Conservation (phyloP, 768 basidiomycete species). For the Mycena rebaudengoi region DNA sequence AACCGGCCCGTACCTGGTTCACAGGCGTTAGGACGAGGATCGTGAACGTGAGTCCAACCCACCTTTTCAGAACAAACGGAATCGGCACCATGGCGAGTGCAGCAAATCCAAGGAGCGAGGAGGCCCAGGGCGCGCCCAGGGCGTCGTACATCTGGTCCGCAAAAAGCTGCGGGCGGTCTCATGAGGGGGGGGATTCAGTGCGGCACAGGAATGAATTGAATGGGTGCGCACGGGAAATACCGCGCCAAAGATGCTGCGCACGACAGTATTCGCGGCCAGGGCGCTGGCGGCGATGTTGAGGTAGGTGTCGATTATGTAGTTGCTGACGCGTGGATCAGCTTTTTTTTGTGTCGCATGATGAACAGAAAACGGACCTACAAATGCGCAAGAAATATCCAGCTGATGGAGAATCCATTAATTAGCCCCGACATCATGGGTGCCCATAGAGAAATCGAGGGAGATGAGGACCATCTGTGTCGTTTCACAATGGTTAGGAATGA, state of each 20-base stretch:
- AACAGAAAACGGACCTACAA: too few species aligned
- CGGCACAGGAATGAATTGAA: conserved; percentile 2
- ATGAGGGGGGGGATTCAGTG: neutral
- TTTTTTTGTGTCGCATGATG: conserved; percentile 46
- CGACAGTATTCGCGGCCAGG: conserved; percentile 60
- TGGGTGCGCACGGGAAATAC: conserved; percentile 54
- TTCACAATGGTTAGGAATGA: conserved; percentile 7
- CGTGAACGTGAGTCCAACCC: neutral
- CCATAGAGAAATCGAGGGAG: conserved; percentile 59
- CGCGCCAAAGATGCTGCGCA: conserved; percentile 62
- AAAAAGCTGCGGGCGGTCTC: conserved; percentile 53
- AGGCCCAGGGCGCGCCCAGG: conserved; percentile 65
- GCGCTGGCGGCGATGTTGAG: conserved; percentile 63
- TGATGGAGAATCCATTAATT: conserved; percentile 60
- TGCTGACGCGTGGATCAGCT: too few species aligned
- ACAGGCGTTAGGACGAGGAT: neutral
- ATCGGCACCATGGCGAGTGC: conserved; percentile 62
- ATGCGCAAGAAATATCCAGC: conserved; percentile 64
- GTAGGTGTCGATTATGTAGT: conserved; percentile 72
- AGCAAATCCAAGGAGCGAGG: conserved; percentile 61
- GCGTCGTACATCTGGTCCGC: conserved; percentile 61
- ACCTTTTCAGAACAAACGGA: conserved; percentile 56
- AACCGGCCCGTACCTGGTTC: conserved; percentile 48
- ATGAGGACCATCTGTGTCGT: conserved; percentile 63
- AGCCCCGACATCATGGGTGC: conserved; percentile 60